These are phyloP conservation scores for Neophaeococcomyces aloes DNA, from an alignment of 2,329 filamentous ascomycete species.

Conservation along the genomic window DNA sequence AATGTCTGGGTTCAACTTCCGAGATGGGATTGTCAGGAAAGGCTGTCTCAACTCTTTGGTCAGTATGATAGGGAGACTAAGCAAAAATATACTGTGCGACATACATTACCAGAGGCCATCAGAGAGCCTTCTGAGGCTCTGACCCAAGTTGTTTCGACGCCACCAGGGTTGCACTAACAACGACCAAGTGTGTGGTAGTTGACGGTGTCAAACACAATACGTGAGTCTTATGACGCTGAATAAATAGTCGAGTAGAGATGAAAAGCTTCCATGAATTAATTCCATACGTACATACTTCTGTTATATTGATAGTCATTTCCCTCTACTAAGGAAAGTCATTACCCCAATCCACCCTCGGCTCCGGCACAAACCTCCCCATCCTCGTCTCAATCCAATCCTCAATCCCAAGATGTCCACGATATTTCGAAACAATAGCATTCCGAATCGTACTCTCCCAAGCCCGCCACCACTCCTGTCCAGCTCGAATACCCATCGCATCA, in stretches of 20 bases:
- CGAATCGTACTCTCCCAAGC: conserved; percentile 20
- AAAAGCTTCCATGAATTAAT: too few species aligned
- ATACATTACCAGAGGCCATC: too few species aligned
- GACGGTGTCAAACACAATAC: too few species aligned
- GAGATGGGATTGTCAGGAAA: not conserved
- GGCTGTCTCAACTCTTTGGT: not conserved
- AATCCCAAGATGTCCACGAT: conserved; percentile 5
- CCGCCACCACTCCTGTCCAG: conserved; percentile 22
- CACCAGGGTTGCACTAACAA: too few species aligned
- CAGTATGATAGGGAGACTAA: not conserved
- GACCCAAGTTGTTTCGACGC: too few species aligned
- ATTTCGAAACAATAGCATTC: conserved; percentile 13
- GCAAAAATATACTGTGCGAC: too few species aligned
- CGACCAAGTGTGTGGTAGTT: too few species aligned
- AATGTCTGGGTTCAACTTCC: not conserved
- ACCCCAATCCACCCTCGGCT: conserved; percentile 7
- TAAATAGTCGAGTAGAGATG: too few species aligned
- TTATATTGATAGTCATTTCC: too few species aligned
- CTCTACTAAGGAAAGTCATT: not conserved
- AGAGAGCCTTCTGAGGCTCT: too few species aligned
- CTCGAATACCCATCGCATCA: not conserved
- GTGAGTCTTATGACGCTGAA: too few species aligned
- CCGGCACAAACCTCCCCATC: conserved; percentile 2
- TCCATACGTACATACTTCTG: too few species aligned
- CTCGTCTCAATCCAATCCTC: conserved; percentile 6